Evolutionary conservation across 2,329 filamentous ascomycete genomes (phyloP), one percentile per base, ranked within the genome.

Genomic region (Diaporthe nobilis): DNA sequence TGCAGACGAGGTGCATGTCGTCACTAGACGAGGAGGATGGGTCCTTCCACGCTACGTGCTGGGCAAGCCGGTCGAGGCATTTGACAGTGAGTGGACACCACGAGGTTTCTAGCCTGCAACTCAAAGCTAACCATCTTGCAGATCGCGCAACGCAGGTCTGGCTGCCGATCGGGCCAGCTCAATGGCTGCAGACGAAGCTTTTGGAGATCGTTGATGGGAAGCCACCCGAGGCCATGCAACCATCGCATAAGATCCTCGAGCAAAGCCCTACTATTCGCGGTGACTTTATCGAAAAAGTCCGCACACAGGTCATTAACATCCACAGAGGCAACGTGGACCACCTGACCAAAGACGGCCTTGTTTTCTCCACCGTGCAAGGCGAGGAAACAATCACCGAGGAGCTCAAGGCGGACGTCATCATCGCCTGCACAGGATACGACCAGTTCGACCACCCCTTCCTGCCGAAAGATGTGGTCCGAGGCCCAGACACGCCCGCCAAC

Each of bases 11-110:
- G 79, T 84, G 49, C 83, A 85, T 74, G 71, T 86, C 51, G 79
- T 86, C 55, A 84, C 83, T 42, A 80, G 82, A 13, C 81, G 83
- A 37, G 85, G 84, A 51, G 82, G 81, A 1, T 86, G 83, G 83
- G 77, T 85, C 31, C 77, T 85, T 17, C 84, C 85, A 28, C 83
- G 83, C 28, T 85, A 81, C 63, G 71, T 84, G 5, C 79, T 85
- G 1, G 84, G 84, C 39, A 83, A 83, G 74, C 81, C 82, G 20
- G 78, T 79, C 17, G 84, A 86, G 73, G 80, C 80, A 28, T 84
- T 80, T 78, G 81, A 85, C 70, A 83, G 82, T 83, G 72, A 80
- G 81, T 72, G 13, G 10, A 42, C 20, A n/a, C 7, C 20, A 37
- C 20, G 51, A 10, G 13, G 4, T 44, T 47, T 51, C 37, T n/a